phyloP scores from a whole-genome alignment of 148 eudicot genomes.

The Heliamphora exappendiculata region DNA sequence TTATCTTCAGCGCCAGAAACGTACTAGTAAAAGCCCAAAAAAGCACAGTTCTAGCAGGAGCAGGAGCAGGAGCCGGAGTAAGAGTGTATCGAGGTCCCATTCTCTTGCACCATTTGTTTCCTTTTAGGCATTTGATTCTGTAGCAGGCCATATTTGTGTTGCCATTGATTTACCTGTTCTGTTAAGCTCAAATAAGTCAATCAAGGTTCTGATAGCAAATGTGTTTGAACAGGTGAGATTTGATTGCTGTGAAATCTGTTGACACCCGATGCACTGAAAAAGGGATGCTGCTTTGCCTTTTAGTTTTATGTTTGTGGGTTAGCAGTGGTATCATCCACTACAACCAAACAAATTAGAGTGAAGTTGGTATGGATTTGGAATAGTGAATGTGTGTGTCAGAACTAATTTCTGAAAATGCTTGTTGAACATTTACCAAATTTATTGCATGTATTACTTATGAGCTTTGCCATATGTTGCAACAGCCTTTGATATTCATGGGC shows the following conservation, averaged over 20 bases:
- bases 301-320: background rate
- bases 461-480: background rate
- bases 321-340: background rate
- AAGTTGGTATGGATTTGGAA: conserved; percentile 6
- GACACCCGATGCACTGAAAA: background rate
- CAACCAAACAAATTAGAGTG: background rate
- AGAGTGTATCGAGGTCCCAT: conserved; percentile 32
- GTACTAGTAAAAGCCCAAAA: conserved; percentile 39
- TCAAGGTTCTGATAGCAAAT: background rate
- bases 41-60: conserved; percentile 33
- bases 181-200: background rate
- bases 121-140: background rate
- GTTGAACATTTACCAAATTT: background rate
- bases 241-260: background rate
- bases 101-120: background rate
- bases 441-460: background rate
- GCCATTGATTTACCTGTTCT: background rate
- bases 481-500: background rate
- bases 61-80: conserved; percentile 38
- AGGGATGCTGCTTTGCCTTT: background rate
- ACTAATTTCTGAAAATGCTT: background rate
- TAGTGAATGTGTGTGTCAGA: background rate
- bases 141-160: background rate
- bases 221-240: background rate
- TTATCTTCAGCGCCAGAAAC: conserved; percentile 25